Evolutionary conservation across 257 asterid genomes (phyloP), one percentile per base, ranked within the genome.

Genomic region (Solanum okadae): DNA sequence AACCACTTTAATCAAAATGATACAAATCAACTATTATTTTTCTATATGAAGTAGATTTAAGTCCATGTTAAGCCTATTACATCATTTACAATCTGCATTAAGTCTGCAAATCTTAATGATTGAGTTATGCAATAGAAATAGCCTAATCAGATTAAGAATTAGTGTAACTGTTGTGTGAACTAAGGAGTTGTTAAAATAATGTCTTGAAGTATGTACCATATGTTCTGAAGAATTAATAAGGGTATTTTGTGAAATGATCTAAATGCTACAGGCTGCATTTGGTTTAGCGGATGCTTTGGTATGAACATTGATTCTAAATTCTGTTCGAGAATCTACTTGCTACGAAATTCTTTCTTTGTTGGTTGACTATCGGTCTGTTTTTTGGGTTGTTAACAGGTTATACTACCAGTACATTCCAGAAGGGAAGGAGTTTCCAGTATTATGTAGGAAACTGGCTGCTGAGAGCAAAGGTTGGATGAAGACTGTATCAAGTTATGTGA

Each of bases 361-460:
- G 37, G 44, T n/a, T 56, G 63, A 71, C 12, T 14, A 14, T 13
- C 15, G 76, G 79, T 83, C 12, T n/a, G 5, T 84, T 44, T 52
- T 85, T 86, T 79, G 90, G 27, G 27, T 8, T 79, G 37, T 87
- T 52, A 89, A 87, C 88, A 96, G 99, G 99, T 88, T 94, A 91
- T 97, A 97, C 90, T 94, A 94, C 87, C 98, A 94, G 89, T 94
- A 93, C 92, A 91, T 96, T 83, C 98, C 98, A 22, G 98, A 94
- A 84, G 98, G 97, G 83, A 97, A 96, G 93, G 99, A 97, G 90
- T 96, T 93, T 89, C 98, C 99, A 3, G 91, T 97, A 59, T 93
- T 97, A 68, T 95, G 94, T 87, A 92, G 99, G 91, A 94, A 92
- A 91, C 89, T 91, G 79, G 93, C 94, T 71, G 78, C 44, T 85